phyloP scores from a whole-genome alignment of 129 eudicot species.

The Flaveria trinervia region DNA sequence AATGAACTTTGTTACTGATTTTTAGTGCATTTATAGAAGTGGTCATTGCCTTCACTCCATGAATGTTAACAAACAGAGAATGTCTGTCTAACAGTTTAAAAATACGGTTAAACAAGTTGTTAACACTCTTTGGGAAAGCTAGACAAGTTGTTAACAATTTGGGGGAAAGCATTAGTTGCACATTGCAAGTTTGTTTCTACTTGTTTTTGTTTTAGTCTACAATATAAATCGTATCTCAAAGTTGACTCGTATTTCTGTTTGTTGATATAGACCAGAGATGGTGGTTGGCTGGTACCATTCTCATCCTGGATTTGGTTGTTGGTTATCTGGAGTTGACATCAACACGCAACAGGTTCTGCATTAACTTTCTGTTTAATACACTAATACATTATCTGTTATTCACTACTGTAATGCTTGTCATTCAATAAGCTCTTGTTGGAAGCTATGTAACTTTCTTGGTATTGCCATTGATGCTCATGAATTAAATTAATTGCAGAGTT shows the following conservation, averaged over 20 bases:
- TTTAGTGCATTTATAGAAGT: not conserved
- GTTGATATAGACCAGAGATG: constrained; percentile 79
- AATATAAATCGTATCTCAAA: not conserved
- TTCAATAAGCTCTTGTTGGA: not conserved
- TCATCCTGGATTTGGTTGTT: constrained; percentile 98
- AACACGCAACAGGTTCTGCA: constrained; percentile 82
- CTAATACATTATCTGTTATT: constrained; percentile 3
- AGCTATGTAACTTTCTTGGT: not conserved
- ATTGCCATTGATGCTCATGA: constrained; percentile 2
- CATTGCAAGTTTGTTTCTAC: not conserved
- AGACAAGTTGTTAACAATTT: not conserved
- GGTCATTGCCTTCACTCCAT: not conserved
- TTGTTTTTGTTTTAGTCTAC: constrained; percentile 1
- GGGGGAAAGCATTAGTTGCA: constrained; percentile 4
- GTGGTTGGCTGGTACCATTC: constrained; percentile 98
- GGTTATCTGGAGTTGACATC: constrained; percentile 98
- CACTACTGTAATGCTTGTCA: not conserved
- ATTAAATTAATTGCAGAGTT: constrained; percentile 55
- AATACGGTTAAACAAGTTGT: not conserved
- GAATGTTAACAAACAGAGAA: not conserved
- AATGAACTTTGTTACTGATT: not conserved
- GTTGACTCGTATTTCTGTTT: constrained; percentile 12
- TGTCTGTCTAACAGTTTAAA: not conserved
- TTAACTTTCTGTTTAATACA: not conserved
- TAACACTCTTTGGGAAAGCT: not conserved